Evolutionary conservation across 495 filamentous ascomycete species (phyloP), one percentile per base, ranked within the genome.

Genomic region (Aspergillus wentii): DNA sequence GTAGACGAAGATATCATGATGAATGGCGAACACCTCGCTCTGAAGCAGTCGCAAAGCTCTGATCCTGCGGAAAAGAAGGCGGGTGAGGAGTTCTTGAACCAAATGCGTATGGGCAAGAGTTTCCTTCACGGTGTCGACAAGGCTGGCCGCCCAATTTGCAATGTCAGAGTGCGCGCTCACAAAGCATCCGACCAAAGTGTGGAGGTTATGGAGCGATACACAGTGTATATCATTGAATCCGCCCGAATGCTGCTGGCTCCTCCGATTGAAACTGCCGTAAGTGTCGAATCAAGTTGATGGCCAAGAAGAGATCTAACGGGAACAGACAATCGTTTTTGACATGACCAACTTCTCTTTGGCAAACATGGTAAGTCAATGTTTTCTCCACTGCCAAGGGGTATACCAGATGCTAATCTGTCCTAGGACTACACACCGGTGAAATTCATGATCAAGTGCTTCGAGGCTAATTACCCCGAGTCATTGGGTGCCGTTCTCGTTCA

Each of bases 361-460:
- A 1, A 98, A 98, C 59, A 95, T 98, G 92, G 86, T 89, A 29
- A 25, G 22, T 25, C 22, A 10, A 25, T 25, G 11, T 25, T 6
- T 25, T 13, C 23, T 18, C 15, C 3, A 26, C 22, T 18, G 7
- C 21, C 9, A 4, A 3, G 20, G 22, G 3, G 8, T 30, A 2
- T 25, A 4, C 28, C 18, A 9, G 9, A 21, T 44, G 26, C 48
- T 61, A 32, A 61, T 21, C 19, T 9, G 8, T 17, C 9, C 15
- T 26, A 89, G 86, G 92, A 98, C 56, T 97, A 97, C 56, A 77
- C 86, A 1, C 92, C 92, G 0, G 88, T 98, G 17, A 97, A 91
- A 52, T 97, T 96, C 70, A 94, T 98, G 79, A 96, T 97, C 68
- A 95, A 95, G 67, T 95, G 88, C 63, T 98, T 98, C 57, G 94